Percentiles rank a stretch among this genome's conserved stretches.
These are phyloP conservation scores for Gelatoporia subvermispora DNA, from an alignment of 768 basidiomycete species.

Conservation along the genomic window DNA sequence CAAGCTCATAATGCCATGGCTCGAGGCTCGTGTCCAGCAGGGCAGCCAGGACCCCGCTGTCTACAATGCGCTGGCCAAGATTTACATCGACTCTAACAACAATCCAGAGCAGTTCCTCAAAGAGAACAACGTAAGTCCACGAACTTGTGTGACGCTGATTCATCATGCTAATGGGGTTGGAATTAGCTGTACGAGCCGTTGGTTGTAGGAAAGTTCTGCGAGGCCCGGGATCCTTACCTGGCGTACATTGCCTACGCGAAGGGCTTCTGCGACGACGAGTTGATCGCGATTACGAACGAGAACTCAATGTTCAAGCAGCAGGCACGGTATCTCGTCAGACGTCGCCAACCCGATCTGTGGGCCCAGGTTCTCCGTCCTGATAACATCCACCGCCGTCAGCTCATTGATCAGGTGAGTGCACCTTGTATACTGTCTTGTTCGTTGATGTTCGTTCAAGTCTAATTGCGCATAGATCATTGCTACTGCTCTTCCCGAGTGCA, in stretches of 20 bases:
- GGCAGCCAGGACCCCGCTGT: slow-evolving; percentile 92
- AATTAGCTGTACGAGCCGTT: slow-evolving; percentile 88
- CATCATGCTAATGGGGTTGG: slow-evolving; percentile 9
- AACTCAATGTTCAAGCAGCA: slow-evolving; percentile 99
- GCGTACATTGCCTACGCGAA: slow-evolving; percentile 99
- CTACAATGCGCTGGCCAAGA: slow-evolving; percentile 98
- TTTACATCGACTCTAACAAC: slow-evolving; percentile 97
- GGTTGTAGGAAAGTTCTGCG: slow-evolving; percentile 98
- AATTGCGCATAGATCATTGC: slow-evolving; percentile 72
- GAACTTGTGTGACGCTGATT: neutral
- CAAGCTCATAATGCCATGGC: slow-evolving; percentile 96
- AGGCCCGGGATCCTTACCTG: slow-evolving; percentile 95
- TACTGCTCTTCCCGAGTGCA: slow-evolving; percentile 93
- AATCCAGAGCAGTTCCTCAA: slow-evolving; percentile 98
- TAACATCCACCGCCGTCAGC: slow-evolving; percentile 86
- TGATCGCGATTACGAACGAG: slow-evolving; percentile 95
- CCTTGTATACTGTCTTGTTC: neutral
- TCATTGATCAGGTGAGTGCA: slow-evolving; percentile 82
- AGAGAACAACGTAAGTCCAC: slow-evolving; percentile 83
- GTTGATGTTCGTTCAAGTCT: neutral
- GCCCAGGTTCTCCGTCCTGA: slow-evolving; percentile 86
- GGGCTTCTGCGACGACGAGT: slow-evolving; percentile 96
- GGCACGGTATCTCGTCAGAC: slow-evolving; percentile 94
- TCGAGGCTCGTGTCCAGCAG: slow-evolving; percentile 88
- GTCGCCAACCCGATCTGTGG: slow-evolving; percentile 94